phyloP scores from a whole-genome alignment of 2,329 filamentous ascomycete species.

The Thielaviopsis populi region DNA sequence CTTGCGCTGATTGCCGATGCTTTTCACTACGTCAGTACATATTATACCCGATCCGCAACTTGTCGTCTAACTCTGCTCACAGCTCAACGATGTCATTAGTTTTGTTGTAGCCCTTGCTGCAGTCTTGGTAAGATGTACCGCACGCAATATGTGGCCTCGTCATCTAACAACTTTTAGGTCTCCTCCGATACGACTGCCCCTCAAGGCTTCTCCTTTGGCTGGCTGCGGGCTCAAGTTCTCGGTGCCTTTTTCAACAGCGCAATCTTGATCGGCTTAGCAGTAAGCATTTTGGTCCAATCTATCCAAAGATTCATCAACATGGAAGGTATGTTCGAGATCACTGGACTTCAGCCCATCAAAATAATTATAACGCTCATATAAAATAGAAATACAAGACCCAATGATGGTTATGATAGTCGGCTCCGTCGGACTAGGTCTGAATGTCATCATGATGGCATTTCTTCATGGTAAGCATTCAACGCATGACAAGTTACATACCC shows the following conservation, averaged over 20 bases:
- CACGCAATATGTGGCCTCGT: neutral
- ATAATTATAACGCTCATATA: neutral
- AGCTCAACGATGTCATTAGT: slow-evolving; percentile 57
- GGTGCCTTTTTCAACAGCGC: slow-evolving; percentile 72
- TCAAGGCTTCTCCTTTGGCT: slow-evolving; percentile 53
- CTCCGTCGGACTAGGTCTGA: slow-evolving; percentile 49
- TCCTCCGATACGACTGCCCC: slow-evolving; percentile 41
- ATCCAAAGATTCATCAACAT: slow-evolving; percentile 53
- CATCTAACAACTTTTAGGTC: slow-evolving; percentile 29
- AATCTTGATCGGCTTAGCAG: slow-evolving; percentile 54
- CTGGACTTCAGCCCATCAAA: neutral
- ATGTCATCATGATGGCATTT: slow-evolving; percentile 50
- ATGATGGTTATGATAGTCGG: slow-evolving; percentile 55
- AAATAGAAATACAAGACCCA: slow-evolving; percentile 46
- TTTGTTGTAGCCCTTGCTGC: slow-evolving; percentile 53
- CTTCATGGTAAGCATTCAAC: slow-evolving; percentile 40
- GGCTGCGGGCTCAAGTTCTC: slow-evolving; percentile 57
- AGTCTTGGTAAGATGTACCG: slow-evolving; percentile 35
- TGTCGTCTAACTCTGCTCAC: slow-evolving; percentile 16
- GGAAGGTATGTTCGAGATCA: slow-evolving; percentile 28
- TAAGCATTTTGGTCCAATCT: slow-evolving; percentile 60
- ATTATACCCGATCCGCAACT: neutral
- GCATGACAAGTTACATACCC: slow-evolving; percentile 1
- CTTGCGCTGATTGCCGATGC: slow-evolving; percentile 62
- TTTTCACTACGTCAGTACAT: slow-evolving; percentile 52